Evolutionary conservation across 164 flowering plant genomes (phyloP).

Genomic region (Vitis amurensis): DNA sequence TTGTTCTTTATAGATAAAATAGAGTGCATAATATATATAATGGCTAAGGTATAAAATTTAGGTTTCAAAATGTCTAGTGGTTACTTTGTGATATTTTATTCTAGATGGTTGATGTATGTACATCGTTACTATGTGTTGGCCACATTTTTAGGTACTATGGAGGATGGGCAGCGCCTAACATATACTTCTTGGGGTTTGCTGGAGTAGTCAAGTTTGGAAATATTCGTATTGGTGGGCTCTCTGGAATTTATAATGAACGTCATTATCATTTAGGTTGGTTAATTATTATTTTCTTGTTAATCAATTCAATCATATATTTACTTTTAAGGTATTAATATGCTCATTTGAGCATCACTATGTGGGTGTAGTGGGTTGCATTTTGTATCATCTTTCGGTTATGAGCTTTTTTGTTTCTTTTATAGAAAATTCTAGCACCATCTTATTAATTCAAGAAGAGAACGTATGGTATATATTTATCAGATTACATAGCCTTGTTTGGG

Average conservation of each 20-base stretch:
- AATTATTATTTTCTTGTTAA: not conserved
- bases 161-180: slow-evolving; percentile 95
- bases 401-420: not conserved
- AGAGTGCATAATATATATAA: no score
- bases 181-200: slow-evolving; percentile 88
- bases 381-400: not conserved
- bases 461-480: no score
- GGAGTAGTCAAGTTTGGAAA: slow-evolving; percentile 91
- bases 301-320: not conserved
- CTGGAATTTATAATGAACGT: slow-evolving; percentile 79
- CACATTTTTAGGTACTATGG: slow-evolving; percentile 72
- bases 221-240: slow-evolving; percentile 89
- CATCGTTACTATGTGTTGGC: not conserved
- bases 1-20: no score
- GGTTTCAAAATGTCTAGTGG: not conserved
- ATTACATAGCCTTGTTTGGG: no score
- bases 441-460: no score
- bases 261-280: slow-evolving; percentile 64
- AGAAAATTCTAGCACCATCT: no score
- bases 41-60: no score
- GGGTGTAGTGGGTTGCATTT: not conserved
- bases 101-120: not conserved
- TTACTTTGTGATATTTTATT: not conserved
- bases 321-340: not conserved
- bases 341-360: not conserved